Evolutionary conservation across 2,329 filamentous ascomycete species (phyloP), one percentile per base, ranked within the genome.

Genomic region (Botrytis fragariae): DNA sequence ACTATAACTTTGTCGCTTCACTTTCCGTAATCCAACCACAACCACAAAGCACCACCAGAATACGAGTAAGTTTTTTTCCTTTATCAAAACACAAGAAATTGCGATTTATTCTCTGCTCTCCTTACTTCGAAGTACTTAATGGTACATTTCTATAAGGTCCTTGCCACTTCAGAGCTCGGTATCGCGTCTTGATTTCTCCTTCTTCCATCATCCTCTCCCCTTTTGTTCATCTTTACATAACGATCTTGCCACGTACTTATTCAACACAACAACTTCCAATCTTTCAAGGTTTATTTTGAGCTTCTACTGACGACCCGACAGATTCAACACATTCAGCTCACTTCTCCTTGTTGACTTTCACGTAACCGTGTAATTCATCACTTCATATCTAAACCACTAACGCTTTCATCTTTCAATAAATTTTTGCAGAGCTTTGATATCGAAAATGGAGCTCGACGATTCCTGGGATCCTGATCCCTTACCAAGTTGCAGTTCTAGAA

Each of bases 381-480:
- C 25, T 39, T 57, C 18, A 68, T 4, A 68, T 68, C 16, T 35
- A 29, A 35, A 25, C 10, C 25, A 16, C 16, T 3, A 32, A 5
- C 18, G 29, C 35, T 42, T 57, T 57, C 64, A 68, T n/a, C 25
- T 57, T 57, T 25, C 16, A 57, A 57, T 2, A 29, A 18, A 18
- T 14, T 42, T 22, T 1, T 25, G 25, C 29, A 42, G 18, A 42
- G 32, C 6, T 9, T 54, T 57, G 20, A 68, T 57, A 25, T 42
- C 48, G 18, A 42, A 7, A 42, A 68, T 68, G 48, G 65, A 68
- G 65, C 48, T 68, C 0, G 65, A 68, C 2, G 65, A 68, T 42
- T 42, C 35, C 16, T 68, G 65, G 65, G 18, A 68, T 68, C 65
- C 65, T 42, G 48, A 57, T 68, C 65, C 65, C n/a, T 57, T 68